Percentiles rank a stretch among this genome's conserved stretches.
Evolutionary conservation across 352 stramenopile species (phyloP).

Genomic region (Pythium volutum): DNA sequence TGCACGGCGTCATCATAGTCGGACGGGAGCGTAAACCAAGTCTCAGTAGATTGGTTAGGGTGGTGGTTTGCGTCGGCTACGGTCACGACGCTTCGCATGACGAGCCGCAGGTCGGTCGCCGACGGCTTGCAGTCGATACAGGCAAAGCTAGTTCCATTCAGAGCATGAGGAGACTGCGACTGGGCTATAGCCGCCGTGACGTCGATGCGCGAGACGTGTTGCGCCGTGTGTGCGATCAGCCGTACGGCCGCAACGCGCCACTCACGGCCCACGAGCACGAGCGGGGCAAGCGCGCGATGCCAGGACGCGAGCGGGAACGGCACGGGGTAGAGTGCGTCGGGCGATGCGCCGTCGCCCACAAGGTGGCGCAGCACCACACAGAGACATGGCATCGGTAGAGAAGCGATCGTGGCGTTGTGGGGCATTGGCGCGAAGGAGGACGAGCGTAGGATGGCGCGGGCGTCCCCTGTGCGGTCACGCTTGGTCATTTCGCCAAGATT

Average conservation of each 20-base stretch:
- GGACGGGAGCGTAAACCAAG: background rate
- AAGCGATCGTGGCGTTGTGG: background rate
- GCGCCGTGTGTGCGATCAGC: background rate
- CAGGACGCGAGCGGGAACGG: background rate
- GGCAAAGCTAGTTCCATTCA: too few species aligned
- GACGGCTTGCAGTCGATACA: background rate
- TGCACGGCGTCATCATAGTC: background rate
- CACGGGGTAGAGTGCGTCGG: constrained; percentile 1
- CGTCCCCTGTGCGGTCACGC: too few species aligned
- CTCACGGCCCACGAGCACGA: constrained; percentile 2
- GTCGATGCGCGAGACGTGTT: constrained; percentile 6
- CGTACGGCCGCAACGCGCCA: background rate
- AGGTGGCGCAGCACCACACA: background rate
- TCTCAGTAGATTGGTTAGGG: background rate
- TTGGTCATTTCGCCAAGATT: too few species aligned
- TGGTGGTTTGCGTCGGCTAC: background rate
- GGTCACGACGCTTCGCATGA: constrained; percentile 14
- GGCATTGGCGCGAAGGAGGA: too few species aligned
- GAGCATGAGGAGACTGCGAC: too few species aligned
- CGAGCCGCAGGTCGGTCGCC: constrained; percentile 8
- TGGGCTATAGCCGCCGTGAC: background rate
- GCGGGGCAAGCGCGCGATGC: background rate
- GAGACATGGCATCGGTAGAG: background rate
- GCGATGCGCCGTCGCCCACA: background rate
- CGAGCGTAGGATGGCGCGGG: background rate